phyloP scores from a whole-genome alignment of 164 flowering plant genomes.

The Magnolia changhungtana region DNA sequence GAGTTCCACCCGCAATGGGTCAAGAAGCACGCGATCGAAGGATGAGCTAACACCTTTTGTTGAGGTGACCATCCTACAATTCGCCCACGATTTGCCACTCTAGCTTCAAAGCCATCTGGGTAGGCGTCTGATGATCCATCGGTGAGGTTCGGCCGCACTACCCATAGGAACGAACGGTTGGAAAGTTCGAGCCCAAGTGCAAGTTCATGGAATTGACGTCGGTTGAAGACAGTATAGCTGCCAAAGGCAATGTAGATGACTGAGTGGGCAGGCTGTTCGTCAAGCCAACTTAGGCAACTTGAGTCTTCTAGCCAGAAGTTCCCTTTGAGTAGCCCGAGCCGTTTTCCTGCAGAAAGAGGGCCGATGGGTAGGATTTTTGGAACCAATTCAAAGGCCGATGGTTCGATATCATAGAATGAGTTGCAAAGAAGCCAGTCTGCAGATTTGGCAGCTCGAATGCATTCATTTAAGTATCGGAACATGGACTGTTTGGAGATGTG shows the following conservation, averaged over 20 bases:
- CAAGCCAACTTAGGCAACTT: conserved; percentile 3
- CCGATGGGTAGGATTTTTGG: conserved; percentile 4
- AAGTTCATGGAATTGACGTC: not conserved
- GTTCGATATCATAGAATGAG: conserved; percentile 34
- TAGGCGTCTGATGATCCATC: conserved; percentile 5
- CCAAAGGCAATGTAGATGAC: conserved; percentile 3
- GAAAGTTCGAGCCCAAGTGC: not conserved
- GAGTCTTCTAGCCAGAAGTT: conserved; percentile 12
- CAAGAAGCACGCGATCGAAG: conserved; percentile 5
- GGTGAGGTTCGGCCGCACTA: conserved; percentile 17
- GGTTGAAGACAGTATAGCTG: not conserved
- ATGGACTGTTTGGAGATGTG: conserved; percentile 3
- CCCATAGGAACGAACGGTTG: not conserved
- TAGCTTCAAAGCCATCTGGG: conserved; percentile 7
- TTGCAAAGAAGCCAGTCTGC: conserved; percentile 36
- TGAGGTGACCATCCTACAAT: conserved; percentile 4
- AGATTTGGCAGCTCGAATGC: conserved; percentile 6
- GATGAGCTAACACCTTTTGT: conserved; percentile 2
- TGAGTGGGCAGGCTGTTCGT: not conserved
- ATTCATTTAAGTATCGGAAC: conserved; percentile 1
- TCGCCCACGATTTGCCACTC: not conserved
- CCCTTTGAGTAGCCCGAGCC: not conserved
- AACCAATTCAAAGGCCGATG: not conserved
- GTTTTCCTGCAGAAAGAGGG: not conserved
- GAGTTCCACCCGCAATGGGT: conserved; percentile 23